These are phyloP conservation scores for Aspergillus eucalypticola DNA, from an alignment of 2,329 filamentous ascomycete species.

Conservation along the genomic window DNA sequence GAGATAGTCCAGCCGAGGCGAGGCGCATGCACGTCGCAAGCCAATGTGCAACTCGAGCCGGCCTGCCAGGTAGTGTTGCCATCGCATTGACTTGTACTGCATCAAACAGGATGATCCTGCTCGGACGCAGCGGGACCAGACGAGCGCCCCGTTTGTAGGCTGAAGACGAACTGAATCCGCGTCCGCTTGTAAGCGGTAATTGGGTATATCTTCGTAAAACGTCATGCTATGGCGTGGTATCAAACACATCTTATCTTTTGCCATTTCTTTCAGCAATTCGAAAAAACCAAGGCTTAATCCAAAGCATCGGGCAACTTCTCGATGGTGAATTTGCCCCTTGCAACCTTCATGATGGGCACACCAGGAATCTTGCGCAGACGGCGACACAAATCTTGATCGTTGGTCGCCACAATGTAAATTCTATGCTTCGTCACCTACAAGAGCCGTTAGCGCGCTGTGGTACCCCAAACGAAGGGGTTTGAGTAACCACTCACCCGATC, in stretches of 20 bases:
- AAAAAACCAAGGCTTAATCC: conserved; percentile 43
- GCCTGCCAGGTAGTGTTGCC: not conserved
- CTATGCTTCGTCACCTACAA: conserved; percentile 60
- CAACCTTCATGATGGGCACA: conserved; percentile 71
- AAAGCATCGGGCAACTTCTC: conserved; percentile 86
- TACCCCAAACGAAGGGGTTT: too few relatives aligned
- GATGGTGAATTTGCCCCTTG: conserved; percentile 88
- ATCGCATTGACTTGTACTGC: not conserved
- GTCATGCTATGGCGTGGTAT: conserved; percentile 1
- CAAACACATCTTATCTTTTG: not conserved
- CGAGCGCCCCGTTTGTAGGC: not conserved
- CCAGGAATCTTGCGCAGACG: conserved; percentile 79
- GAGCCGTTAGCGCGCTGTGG: not conserved
- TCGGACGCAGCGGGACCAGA: not conserved
- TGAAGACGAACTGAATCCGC: not conserved
- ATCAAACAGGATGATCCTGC: not conserved
- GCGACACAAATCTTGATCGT: conserved; percentile 74
- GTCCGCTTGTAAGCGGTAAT: not conserved
- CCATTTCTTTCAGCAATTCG: not conserved
- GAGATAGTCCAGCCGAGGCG: not conserved
- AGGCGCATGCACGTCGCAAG: not conserved
- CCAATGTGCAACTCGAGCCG: not conserved
- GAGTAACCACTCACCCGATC: conserved; percentile 56
- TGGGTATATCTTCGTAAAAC: conserved; percentile 1
- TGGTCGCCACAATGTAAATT: conserved; percentile 75